A percentile compares a stretch with the other conserved stretches of the same genome.
These are phyloP conservation scores for Thuja plicata DNA, from an alignment of 83 land plant genomes.

Conservation along the genomic window DNA sequence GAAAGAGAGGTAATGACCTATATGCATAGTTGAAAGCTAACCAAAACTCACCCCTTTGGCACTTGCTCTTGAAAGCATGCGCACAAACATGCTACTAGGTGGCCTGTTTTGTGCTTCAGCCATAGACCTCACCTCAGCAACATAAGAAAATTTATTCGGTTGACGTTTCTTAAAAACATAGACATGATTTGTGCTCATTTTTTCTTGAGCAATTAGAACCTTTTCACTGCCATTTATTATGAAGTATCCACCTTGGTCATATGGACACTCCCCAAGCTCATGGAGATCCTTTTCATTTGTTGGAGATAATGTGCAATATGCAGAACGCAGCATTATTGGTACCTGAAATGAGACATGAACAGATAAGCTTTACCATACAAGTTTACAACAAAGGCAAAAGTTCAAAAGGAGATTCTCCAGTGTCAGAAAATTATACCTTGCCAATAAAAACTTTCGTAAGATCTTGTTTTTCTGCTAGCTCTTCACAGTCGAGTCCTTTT, in stretches of 20 bases:
- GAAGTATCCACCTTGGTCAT: constrained; percentile 99
- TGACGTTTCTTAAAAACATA: constrained; percentile 99
- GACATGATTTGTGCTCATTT: constrained; percentile 99
- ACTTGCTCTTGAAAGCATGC: constrained; percentile 95
- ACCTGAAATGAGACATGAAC: constrained; percentile 46
- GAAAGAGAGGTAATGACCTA: not conserved
- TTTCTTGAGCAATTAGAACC: constrained; percentile 98
- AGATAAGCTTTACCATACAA: not conserved
- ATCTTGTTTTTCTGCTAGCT: constrained; percentile 88
- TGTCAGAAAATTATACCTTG: constrained; percentile 50
- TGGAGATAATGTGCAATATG: constrained; percentile 89
- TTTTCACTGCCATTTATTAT: constrained; percentile 99
- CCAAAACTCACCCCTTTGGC: constrained; percentile 60
- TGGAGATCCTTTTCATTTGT: constrained; percentile 95
- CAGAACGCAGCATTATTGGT: constrained; percentile 97
- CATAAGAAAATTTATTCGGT: constrained; percentile 95
- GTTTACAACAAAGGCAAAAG: not conserved
- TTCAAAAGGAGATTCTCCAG: not conserved
- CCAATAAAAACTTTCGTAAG: constrained; percentile 95
- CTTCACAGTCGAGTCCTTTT: constrained; percentile 95
- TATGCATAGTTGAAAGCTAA: not conserved
- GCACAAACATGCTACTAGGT: constrained; percentile 98
- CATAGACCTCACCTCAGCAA: constrained; percentile 98
- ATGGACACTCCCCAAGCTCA: constrained; percentile 99
- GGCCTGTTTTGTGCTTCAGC: constrained; percentile 97